A percentile compares a stretch with the other conserved stretches of the same genome.
Conservation (phyloP, 208 protist genomes). For the Tritrichomonas foetus region DNA sequence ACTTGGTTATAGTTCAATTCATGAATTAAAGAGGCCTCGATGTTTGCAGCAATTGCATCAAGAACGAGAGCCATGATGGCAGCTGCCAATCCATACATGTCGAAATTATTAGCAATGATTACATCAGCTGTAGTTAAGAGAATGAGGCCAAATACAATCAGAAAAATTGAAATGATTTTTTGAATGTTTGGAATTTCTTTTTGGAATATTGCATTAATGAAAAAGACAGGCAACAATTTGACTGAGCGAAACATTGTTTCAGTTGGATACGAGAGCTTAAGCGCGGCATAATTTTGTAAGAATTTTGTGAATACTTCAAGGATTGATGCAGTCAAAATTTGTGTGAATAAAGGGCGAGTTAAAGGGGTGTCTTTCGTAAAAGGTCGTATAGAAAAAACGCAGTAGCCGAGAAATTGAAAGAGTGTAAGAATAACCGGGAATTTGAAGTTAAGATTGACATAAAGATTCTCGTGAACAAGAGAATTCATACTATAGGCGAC, state of each 20-base stretch:
- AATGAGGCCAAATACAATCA: background rate
- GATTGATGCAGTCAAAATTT: too few relatives aligned
- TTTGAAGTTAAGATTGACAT: too few relatives aligned
- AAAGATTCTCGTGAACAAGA: too few relatives aligned
- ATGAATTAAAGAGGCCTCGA: background rate
- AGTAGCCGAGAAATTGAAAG: too few relatives aligned
- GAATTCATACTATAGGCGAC: too few relatives aligned
- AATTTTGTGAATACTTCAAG: too few relatives aligned
- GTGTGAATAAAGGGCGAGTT: too few relatives aligned
- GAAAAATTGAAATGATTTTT: background rate
- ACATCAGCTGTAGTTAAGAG: background rate
- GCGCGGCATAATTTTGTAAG: background rate
- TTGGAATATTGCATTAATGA: background rate
- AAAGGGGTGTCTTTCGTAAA: too few relatives aligned
- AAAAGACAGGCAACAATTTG: constrained; percentile 23
- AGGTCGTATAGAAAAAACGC: too few relatives aligned
- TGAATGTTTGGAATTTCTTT: background rate
- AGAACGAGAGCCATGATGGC: background rate
- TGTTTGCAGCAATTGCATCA: constrained; percentile 17
- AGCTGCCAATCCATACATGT: background rate
- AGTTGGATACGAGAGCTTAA: background rate
- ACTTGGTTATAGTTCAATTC: background rate
- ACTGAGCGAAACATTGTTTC: background rate
- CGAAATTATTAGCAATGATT: background rate
- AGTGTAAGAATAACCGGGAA: too few relatives aligned